These are phyloP conservation scores for Prillingera fragicola DNA, from an alignment of 1,284 basidiomycete genomes.

Conservation along the genomic window DNA sequence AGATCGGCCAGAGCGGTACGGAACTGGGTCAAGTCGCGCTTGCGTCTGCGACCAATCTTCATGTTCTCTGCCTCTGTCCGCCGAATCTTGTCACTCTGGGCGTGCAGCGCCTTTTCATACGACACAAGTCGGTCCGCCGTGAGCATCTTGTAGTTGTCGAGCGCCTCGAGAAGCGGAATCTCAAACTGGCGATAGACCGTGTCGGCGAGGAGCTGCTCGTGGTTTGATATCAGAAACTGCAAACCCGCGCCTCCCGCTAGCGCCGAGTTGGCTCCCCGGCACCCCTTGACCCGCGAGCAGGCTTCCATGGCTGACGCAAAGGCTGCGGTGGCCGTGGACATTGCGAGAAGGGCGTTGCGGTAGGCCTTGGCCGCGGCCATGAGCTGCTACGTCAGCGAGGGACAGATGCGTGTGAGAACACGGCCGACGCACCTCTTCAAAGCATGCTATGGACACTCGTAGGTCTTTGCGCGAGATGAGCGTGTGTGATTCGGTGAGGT, in stretches of 20 bases:
- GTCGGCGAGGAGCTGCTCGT: slow-evolving; percentile 83
- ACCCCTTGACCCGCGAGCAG: slow-evolving; percentile 58
- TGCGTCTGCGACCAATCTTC: slow-evolving; percentile 61
- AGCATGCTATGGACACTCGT: slow-evolving; percentile 42
- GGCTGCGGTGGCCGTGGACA: slow-evolving; percentile 77
- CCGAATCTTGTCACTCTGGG: slow-evolving; percentile 77
- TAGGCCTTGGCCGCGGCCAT: slow-evolving; percentile 74
- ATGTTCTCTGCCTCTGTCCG: slow-evolving; percentile 85
- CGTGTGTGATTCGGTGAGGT: slow-evolving; percentile 37
- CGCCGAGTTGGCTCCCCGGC: slow-evolving; percentile 37
- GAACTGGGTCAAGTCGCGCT: slow-evolving; percentile 79
- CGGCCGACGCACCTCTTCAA: slow-evolving; percentile 41
- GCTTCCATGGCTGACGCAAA: slow-evolving; percentile 81
- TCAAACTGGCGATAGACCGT: slow-evolving; percentile 84
- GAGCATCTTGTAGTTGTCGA: slow-evolving; percentile 63
- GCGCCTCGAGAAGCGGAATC: slow-evolving; percentile 74
- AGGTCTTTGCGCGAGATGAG: slow-evolving; percentile 46
- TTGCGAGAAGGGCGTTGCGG: slow-evolving; percentile 71
- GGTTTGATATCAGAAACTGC: slow-evolving; percentile 86
- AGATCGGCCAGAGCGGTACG: slow-evolving; percentile 73
- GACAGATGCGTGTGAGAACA: not conserved
- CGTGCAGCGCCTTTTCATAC: slow-evolving; percentile 71
- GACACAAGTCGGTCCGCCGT: slow-evolving; percentile 63
- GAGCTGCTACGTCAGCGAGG: slow-evolving; percentile 55
- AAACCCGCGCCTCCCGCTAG: slow-evolving; percentile 75